Base-by-base conservation (phyloP, 106 monocot genomes). In the Acorus gramineus region DNA sequence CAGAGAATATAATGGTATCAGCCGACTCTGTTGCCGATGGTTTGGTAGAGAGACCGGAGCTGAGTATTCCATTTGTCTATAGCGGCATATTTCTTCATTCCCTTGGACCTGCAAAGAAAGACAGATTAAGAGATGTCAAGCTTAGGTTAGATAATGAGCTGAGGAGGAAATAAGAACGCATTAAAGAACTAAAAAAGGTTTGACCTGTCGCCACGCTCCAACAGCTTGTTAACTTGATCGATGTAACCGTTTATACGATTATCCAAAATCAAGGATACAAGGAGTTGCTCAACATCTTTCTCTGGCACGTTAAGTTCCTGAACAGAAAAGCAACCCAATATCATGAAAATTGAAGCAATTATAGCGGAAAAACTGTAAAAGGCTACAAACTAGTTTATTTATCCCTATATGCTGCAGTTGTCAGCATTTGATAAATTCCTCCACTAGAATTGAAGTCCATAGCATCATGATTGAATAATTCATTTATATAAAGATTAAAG, bases 31-130 rank as follows among this genome's bases (percentile, higher is more conserved):
- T 86, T 89, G 45, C 78, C 60, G 11, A 99, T 82, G 3, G 98
- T 89, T 61, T 89, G 88, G 73, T 82, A 85, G 11, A 89, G 74
- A 4, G 85, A 84, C 56, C 71, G 77, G 57, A 99, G 98, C 76
- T 92, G 98, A 59, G 89, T 86, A 57, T 99, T 99, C 98, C 98
- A 99, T 67, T 99, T 99, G 56, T 99, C 98, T 14, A 92, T 75
- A n/a, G 92, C 98, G 45, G 83, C 64, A 63, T 99, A 99, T 59
- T 86, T 93, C 80, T 80, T 89, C 72, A 73, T 83, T 46, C 89
- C 89, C 77, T 93, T 93, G 3, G 89, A 85, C 67, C 93, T 93
- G 80, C 10, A 68, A 61, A 61, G 28, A 28, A 28, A 28, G 28
- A 28, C 28, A 1, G 28, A 28, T 28, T 28, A 28, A 28, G 28